Percentiles rank a stretch among this genome's conserved stretches.
phyloP scores from a whole-genome alignment of 352 stramenopile genomes.

The Globisporangium heterothallicum region DNA sequence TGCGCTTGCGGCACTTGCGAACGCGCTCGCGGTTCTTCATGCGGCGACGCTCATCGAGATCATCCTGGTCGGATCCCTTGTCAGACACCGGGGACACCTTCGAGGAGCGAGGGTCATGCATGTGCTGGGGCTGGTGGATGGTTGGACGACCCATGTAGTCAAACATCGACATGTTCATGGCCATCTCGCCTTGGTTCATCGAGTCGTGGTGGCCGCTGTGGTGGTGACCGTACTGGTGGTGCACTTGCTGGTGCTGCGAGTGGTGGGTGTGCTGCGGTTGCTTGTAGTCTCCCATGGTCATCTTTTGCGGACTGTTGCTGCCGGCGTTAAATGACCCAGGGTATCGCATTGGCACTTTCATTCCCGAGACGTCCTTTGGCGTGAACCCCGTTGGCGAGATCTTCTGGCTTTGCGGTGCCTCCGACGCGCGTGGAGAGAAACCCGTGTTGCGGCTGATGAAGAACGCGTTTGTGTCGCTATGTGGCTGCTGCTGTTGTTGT shows the following conservation, averaged over 20 bases:
- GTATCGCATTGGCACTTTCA: constrained; percentile 74
- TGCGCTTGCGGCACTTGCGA: constrained; percentile 86
- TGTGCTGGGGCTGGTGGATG: constrained; percentile 37
- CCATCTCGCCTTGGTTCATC: constrained; percentile 44
- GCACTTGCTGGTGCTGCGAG: constrained; percentile 39
- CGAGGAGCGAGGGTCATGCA: constrained; percentile 15
- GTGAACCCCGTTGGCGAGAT: constrained; percentile 78
- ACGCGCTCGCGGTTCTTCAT: constrained; percentile 89
- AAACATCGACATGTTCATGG: constrained; percentile 81
- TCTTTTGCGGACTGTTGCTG: constrained; percentile 53
- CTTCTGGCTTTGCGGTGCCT: constrained; percentile 45
- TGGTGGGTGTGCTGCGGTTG: constrained; percentile 40
- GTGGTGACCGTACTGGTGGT: constrained; percentile 37
- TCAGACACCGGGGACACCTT: constrained; percentile 67
- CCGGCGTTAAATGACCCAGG: constrained; percentile 35
- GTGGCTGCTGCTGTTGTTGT: constrained; percentile 23
- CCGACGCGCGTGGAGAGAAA: constrained; percentile 50
- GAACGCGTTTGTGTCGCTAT: constrained; percentile 36
- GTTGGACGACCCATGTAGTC: constrained; percentile 77
- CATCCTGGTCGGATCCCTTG: constrained; percentile 61
- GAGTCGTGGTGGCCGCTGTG: constrained; percentile 40
- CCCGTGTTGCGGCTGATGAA: constrained; percentile 38
- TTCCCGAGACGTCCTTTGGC: constrained; percentile 65
- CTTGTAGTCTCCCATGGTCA: constrained; percentile 43
- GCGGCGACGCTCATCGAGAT: constrained; percentile 77